Evolutionary conservation across 2,329 filamentous ascomycete species (phyloP), one percentile per base, ranked within the genome.

Genomic region (Pseudogymnoascus sp.): DNA sequence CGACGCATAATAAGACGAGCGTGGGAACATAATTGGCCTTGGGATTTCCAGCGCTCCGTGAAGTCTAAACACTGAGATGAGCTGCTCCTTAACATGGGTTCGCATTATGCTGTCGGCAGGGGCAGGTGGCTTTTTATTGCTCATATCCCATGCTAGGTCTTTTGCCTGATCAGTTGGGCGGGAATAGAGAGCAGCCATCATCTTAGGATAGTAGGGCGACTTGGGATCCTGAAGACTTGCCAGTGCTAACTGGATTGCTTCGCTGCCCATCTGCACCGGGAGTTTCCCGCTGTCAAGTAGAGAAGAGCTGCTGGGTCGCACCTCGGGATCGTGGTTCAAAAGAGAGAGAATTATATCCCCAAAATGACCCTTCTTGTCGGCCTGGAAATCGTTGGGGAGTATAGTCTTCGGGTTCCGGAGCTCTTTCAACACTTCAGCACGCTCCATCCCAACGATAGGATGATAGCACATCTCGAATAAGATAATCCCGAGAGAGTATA

Each of bases 401-500:
- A 78, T 75, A 40, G 91, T 87, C 11, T 85, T 79, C 40, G 85
- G 83, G 68, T 86, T 82, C 53, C 91, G 84, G 44, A 97, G 80
- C 62, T 82, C 79, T 61, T 88, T 82, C 29, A 97, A 80, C 3
- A 86, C 82, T 61, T 81, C 76, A 1, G 82, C 83, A 66, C 86
- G 81, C 69, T 88, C 82, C 84, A 88, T 87, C 4, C 85, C 85
- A 10, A 80, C 68, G 72, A 87, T 79, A 0, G 84, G 80, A 35
- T 79, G 76, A 67, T 87, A 93, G 71, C 90, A 96, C 95, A 99
- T 99, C 75, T 99, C 95, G 69, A 97, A 97, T 77, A 99, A 96
- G 64, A 99, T 97, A 67, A 99, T 90, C 0, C 95, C 95, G 44
- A 99, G 81, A 0, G 93, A 97, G 73, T 95, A 99, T 93, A 99